Percentiles rank a stretch among this genome's conserved stretches.
phyloP scores from a whole-genome alignment of 108 stramenopile genomes.

The Parmales sp. region DNA sequence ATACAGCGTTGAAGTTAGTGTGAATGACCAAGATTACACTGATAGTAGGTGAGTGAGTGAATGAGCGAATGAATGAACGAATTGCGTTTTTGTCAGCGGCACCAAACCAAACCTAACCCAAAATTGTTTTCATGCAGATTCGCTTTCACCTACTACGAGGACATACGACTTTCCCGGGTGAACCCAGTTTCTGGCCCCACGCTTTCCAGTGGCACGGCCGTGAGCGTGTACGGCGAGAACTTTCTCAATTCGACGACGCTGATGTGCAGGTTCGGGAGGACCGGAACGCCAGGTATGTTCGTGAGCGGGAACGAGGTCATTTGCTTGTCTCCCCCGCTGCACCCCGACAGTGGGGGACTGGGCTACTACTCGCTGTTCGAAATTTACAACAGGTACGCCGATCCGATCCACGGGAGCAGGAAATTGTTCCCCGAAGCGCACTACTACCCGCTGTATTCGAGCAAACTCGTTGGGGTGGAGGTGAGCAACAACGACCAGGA shows the following conservation, averaged over 20 bases:
- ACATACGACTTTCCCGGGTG: slow-evolving; percentile 23
- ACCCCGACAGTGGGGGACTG: slow-evolving; percentile 13
- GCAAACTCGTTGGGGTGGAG: slow-evolving; percentile 45
- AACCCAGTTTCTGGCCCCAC: slow-evolving; percentile 41
- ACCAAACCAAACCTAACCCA: no score
- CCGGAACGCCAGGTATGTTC: slow-evolving; percentile 39
- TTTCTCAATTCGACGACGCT: slow-evolving; percentile 48
- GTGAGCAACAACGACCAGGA: slow-evolving; percentile 52
- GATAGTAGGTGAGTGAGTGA: no score
- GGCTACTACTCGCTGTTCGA: slow-evolving; percentile 23
- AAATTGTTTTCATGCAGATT: slow-evolving; percentile 1
- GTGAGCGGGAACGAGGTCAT: slow-evolving; percentile 29
- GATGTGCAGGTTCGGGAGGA: slow-evolving; percentile 46
- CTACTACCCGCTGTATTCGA: slow-evolving; percentile 44
- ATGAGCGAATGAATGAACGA: no score
- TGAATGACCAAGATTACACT: slow-evolving; percentile 65
- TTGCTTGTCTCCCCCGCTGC: slow-evolving; percentile 46
- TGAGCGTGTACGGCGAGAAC: slow-evolving; percentile 43
- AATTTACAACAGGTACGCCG: slow-evolving; percentile 17
- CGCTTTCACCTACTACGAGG: slow-evolving; percentile 38
- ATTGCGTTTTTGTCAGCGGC: no score
- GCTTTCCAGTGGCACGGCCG: slow-evolving; percentile 40
- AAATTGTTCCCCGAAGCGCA: slow-evolving; percentile 49
- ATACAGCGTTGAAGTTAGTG: slow-evolving; percentile 44
- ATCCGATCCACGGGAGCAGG: slow-evolving; percentile 19